Evolutionary conservation across 306 rosid genomes (phyloP).

Genomic region (Quercus mongolica): DNA sequence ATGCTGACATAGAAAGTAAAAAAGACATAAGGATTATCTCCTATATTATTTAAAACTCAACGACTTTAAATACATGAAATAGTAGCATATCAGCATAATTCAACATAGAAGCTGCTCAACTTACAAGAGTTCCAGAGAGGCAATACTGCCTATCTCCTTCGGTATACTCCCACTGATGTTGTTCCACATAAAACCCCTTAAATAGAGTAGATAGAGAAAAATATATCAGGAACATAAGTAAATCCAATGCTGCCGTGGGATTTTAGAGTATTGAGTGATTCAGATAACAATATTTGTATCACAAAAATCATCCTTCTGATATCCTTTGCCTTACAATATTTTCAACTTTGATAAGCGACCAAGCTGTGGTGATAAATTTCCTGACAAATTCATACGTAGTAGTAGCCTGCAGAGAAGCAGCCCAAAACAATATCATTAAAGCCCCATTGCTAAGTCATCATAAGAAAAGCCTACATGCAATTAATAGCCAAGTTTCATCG

Average conservation of each 20-base stretch:
- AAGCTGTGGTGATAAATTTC: slow-evolving; percentile 46
- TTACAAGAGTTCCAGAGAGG: slow-evolving; percentile 47
- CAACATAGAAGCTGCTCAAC: neutral
- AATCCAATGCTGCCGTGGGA: neutral
- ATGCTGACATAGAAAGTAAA: neutral
- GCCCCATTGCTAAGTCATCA: neutral
- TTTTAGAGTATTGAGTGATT: neutral
- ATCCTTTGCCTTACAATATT: slow-evolving; percentile 33
- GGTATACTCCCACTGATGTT: slow-evolving; percentile 45
- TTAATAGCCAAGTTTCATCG: neutral
- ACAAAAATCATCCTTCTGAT: neutral
- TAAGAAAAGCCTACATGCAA: neutral
- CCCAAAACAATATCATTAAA: neutral
- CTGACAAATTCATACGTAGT: slow-evolving; percentile 35
- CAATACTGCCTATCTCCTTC: slow-evolving; percentile 44
- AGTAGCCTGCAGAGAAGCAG: slow-evolving; percentile 38
- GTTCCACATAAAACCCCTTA: slow-evolving; percentile 65
- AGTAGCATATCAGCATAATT: neutral
- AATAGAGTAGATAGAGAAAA: neutral
- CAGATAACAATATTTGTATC: neutral
- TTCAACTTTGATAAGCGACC: slow-evolving; percentile 37
- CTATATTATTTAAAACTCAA: too few species aligned
- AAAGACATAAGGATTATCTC: neutral
- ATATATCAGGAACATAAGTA: slow-evolving; percentile 7
- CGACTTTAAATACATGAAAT: too few species aligned